Percentiles rank a stretch among this genome's conserved stretches.
Evolutionary conservation across 768 basidiomycete genomes (phyloP).

Genomic region (Antrodiella citrinella): DNA sequence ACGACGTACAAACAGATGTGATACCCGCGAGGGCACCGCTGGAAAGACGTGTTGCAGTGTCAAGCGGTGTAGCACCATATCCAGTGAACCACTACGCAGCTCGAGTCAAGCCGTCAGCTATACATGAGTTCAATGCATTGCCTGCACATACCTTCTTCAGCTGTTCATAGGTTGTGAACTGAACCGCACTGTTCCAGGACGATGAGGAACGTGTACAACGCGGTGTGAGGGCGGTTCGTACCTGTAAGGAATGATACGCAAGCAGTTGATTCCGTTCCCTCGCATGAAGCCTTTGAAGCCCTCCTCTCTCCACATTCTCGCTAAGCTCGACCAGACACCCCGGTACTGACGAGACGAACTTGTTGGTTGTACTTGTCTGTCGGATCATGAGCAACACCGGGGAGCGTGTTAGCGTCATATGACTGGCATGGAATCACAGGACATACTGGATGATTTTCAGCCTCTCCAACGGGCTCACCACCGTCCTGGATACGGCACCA

Average conservation of each 20-base stretch:
- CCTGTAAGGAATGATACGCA: constrained; percentile 87
- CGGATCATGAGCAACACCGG: neutral
- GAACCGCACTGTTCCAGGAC: constrained; percentile 50
- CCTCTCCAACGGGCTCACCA: constrained; percentile 86
- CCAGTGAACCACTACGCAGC: constrained; percentile 54
- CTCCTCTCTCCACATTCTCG: constrained; percentile 90
- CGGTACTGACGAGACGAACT: constrained; percentile 59
- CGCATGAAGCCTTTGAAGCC: constrained; percentile 91
- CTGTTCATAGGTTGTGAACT: constrained; percentile 85
- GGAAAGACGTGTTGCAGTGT: constrained; percentile 79
- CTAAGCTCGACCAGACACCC: constrained; percentile 78
- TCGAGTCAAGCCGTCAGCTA: constrained; percentile 9
- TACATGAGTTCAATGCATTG: constrained; percentile 7
- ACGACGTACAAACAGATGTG: constrained; percentile 79
- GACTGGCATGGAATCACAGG: neutral
- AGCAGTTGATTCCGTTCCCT: constrained; percentile 87
- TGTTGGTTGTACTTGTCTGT: constrained; percentile 83
- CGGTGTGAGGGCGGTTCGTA: constrained; percentile 2
- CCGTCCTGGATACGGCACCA: constrained; percentile 73
- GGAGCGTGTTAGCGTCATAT: neutral
- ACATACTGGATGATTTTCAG: constrained; percentile 95
- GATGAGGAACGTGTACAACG: constrained; percentile 9
- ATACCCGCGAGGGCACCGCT: constrained; percentile 92
- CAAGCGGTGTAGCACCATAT: constrained; percentile 65
- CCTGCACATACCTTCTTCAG: constrained; percentile 63